phyloP scores from a whole-genome alignment of 2,329 filamentous ascomycete genomes.

The Zalaria obscura region DNA sequence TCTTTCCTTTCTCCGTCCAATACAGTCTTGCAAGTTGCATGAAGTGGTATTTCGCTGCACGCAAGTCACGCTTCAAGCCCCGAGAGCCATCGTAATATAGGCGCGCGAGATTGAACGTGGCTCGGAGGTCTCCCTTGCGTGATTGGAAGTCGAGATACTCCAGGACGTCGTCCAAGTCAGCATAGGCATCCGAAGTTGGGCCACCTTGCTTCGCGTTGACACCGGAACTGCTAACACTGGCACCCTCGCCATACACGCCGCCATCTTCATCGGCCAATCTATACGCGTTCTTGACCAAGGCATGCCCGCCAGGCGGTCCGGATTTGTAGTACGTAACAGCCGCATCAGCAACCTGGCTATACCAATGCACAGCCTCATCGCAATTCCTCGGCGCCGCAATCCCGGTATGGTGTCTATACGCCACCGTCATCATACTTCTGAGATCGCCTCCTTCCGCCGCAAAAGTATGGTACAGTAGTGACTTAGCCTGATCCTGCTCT shows the following conservation, averaged over 20 bases:
- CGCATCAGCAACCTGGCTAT: constrained; percentile 88
- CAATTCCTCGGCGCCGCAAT: constrained; percentile 79
- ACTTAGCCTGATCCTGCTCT: constrained; percentile 75
- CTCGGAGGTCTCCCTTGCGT: constrained; percentile 76
- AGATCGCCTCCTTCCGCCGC: constrained; percentile 74
- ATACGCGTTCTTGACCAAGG: constrained; percentile 64
- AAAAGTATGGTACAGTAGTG: constrained; percentile 87
- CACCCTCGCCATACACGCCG: constrained; percentile 89
- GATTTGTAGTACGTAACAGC: constrained; percentile 77
- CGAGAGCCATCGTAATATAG: constrained; percentile 80
- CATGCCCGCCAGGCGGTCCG: constrained; percentile 77
- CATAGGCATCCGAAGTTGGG: constrained; percentile 65
- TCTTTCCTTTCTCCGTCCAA: constrained; percentile 62
- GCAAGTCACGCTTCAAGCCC: constrained; percentile 57
- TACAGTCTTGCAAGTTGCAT: constrained; percentile 64
- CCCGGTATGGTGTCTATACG: constrained; percentile 70
- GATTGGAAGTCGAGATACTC: constrained; percentile 88
- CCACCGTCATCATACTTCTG: constrained; percentile 85
- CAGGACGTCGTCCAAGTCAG: constrained; percentile 81
- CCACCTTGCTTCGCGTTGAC: constrained; percentile 62
- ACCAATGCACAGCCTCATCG: constrained; percentile 72
- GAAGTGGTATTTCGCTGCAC: constrained; percentile 67
- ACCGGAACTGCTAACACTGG: constrained; percentile 78
- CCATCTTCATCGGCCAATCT: constrained; percentile 81
- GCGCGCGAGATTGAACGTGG: constrained; percentile 72